Evolutionary conservation across 495 filamentous ascomycete species (phyloP), one percentile per base, ranked within the genome.

Genomic region (Neurospora tetraspora): DNA sequence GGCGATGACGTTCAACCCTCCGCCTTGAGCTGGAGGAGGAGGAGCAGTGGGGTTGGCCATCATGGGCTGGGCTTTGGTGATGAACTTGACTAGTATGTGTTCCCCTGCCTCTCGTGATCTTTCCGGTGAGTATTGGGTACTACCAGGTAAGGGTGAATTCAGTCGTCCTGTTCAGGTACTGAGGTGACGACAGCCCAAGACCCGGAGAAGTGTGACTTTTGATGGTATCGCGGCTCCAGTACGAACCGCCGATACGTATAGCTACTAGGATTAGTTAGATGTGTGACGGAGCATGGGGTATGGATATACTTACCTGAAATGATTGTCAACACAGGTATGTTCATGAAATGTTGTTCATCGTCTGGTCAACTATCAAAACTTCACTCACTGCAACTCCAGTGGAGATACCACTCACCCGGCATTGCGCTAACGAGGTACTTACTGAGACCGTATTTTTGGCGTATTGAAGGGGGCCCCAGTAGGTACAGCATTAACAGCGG

Each of bases 1-100:
- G 47, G 92, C 94, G 74, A 99, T 93, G 70, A 97, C 96, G 71
- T 94, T 91, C 27, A 96, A 85, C 42, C 81, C 76, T 45, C 80
- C 81, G 37, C 53, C 53, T 61, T 61, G 53, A 31, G 23, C 12
- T 61, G 27, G 20, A 71, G 23, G 70, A 45, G 69, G 5, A 37
- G 42, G 70, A 20, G 70, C 40, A 2, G 20, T 12, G 31, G 31
- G n/a, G 18, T 4, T 31, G 34, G 31, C 38, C 40, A 34, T 43
- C 38, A 14, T 71, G 43, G 18, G 42, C 43, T 2, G 70, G 18
- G 18, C 18, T 38, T 16, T 34, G 18, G 7, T 34, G 31, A 10
- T n/a, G 9, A 5, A 16, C 37, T 8, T 53, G 23, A 10, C 45
- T 47, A 1, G 45, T n/a, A 18, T 23, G 45, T 11, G 45, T 45